phyloP scores from a whole-genome alignment of 1,139 yeast species.

The Sugiyamaella xylanicola region DNA sequence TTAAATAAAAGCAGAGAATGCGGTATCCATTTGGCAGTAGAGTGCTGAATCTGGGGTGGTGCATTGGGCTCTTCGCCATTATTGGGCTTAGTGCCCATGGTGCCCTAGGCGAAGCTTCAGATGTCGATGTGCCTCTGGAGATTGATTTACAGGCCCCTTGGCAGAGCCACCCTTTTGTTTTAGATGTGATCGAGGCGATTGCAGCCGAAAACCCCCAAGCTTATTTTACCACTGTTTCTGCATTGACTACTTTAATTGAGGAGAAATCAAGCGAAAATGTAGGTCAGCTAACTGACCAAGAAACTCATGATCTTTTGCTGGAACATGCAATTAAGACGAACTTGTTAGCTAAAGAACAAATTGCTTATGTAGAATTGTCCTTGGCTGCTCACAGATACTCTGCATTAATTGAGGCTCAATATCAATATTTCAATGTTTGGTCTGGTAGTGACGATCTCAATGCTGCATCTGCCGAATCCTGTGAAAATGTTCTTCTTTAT shows the following conservation, averaged over 20 bases:
- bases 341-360: constrained; percentile 30
- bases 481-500: constrained; percentile 55
- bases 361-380: constrained; percentile 52
- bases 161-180: constrained; percentile 49
- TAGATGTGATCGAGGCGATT: constrained; percentile 55
- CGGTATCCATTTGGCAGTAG: too few species aligned
- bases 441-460: constrained; percentile 31
- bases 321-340: constrained; percentile 38
- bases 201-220: constrained; percentile 53
- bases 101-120: not conserved
- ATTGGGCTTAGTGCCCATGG: not conserved
- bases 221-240: constrained; percentile 51
- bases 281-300: constrained; percentile 43
- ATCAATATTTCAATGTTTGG: constrained; percentile 49
- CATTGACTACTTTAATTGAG: constrained; percentile 41
- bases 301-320: constrained; percentile 46
- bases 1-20: too few species aligned
- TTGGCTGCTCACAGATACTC: constrained; percentile 56
- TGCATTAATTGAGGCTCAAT: constrained; percentile 69
- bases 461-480: constrained; percentile 31
- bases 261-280: constrained; percentile 26
- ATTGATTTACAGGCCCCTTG: constrained; percentile 38
- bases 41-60: too few species aligned
- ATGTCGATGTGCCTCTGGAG: constrained; percentile 8
- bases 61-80: not conserved